Percentiles rank a stretch among this genome's conserved stretches.
Evolutionary conservation across 2,329 filamentous ascomycete genomes (phyloP).

Genomic region (Botryotinia narcissicola): DNA sequence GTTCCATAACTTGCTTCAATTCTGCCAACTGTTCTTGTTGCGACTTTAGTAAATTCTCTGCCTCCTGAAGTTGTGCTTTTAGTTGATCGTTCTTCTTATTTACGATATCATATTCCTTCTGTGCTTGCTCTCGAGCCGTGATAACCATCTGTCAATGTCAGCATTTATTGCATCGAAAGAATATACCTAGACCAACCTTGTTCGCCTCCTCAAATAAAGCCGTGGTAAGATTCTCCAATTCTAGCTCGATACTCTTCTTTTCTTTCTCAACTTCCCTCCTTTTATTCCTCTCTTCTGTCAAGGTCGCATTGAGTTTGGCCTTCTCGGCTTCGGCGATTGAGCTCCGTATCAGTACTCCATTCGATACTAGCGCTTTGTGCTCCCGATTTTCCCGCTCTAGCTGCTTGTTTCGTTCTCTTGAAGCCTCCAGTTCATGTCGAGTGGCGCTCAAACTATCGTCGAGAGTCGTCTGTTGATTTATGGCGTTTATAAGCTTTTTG

Average conservation of each 20-base stretch:
- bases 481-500: constrained; percentile 94
- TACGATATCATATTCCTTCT: constrained; percentile 75
- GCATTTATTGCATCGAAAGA: constrained; percentile 36
- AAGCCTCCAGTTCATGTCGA: constrained; percentile 76
- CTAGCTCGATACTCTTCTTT: constrained; percentile 86
- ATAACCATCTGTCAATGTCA: constrained; percentile 92
- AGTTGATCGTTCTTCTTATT: constrained; percentile 87
- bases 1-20: constrained; percentile 89
- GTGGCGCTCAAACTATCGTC: constrained; percentile 84
- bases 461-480: constrained; percentile 90
- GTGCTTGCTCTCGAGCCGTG: constrained; percentile 82
- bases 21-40: constrained; percentile 92
- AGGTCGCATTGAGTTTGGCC: constrained; percentile 52
- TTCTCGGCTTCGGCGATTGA: constrained; percentile 73
- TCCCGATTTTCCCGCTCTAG: constrained; percentile 63
- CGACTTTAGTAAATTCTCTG: constrained; percentile 78
- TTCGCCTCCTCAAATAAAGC: constrained; percentile 98
- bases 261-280: constrained; percentile 69
- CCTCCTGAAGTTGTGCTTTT: constrained; percentile 79
- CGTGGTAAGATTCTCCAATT: constrained; percentile 85
- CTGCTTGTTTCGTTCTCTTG: constrained; percentile 63
- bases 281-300: constrained; percentile 64
- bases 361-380: constrained; percentile 66
- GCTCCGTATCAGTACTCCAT: constrained; percentile 73
- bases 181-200: constrained; percentile 51